Evolutionary conservation across 1,284 basidiomycete genomes (phyloP).

Genomic region (Ustilago loliicola): DNA sequence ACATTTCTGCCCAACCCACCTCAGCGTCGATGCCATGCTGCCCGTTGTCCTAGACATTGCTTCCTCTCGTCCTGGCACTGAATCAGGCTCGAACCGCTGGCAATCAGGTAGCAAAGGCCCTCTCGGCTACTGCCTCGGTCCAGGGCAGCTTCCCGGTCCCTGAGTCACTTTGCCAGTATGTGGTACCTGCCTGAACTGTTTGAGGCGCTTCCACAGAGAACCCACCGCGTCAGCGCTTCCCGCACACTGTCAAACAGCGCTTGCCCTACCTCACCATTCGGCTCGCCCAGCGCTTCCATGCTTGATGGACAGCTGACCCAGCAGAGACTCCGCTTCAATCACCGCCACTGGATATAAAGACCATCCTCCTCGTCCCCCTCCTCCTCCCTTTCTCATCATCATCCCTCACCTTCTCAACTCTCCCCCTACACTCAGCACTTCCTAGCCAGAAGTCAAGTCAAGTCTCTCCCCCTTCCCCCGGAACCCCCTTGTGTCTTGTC

Average conservation of each 20-base stretch:
- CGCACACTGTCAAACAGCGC: background rate
- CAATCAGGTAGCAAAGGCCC: background rate
- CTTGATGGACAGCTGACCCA: conserved; percentile 22
- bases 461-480: conserved; percentile 11
- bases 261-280: background rate
- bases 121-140: conserved; percentile 14
- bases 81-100: conserved; percentile 1
- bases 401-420: conserved; percentile 22
- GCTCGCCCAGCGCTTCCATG: conserved; percentile 6
- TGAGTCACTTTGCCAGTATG: conserved; percentile 5
- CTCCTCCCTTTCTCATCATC: conserved; percentile 39
- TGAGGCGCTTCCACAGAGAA: conserved; percentile 1
- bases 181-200: conserved; percentile 3
- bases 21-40: conserved; percentile 10
- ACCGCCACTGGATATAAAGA: conserved; percentile 37
- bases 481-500: conserved; percentile 18
- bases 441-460: conserved; percentile 38
- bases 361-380: conserved; percentile 22
- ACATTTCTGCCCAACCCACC: conserved; percentile 18
- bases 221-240: background rate
- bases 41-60: background rate
- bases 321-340: conserved; percentile 28
- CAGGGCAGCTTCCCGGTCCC: background rate
- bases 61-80: background rate
- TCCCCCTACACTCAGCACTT: conserved; percentile 23